Conservation (phyloP, 345 rosid species). For the Acer yangbiense region DNA sequence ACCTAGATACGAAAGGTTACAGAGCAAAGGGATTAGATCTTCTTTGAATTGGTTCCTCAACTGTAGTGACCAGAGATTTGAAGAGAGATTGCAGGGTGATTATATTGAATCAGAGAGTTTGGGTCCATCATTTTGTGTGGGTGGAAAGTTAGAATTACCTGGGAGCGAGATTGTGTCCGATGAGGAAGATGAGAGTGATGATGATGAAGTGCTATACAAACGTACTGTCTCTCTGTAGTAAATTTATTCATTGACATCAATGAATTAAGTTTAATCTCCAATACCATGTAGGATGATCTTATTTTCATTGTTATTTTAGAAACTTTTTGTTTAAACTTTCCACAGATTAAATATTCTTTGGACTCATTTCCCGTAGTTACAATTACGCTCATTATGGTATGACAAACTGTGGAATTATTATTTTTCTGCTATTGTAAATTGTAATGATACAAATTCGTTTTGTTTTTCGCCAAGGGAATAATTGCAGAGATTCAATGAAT, state of each 20-base stretch:
- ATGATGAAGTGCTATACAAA: conserved; percentile 67
- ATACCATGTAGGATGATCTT: neutral
- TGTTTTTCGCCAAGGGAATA: neutral
- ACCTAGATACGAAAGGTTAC: conserved; percentile 76
- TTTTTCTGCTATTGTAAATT: neutral
- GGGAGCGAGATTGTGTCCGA: conserved; percentile 67
- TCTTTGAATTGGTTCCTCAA: conserved; percentile 89
- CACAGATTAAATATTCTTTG: neutral
- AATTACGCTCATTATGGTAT: neutral
- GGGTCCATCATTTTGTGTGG: conserved; percentile 71
- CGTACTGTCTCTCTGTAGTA: conserved; percentile 53
- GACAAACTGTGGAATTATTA: neutral
- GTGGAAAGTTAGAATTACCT: conserved; percentile 82
- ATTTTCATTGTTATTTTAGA: neutral
- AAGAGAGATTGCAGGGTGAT: conserved; percentile 72
- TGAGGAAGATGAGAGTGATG: conserved; percentile 77
- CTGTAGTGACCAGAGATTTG: conserved; percentile 93
- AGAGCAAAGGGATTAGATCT: conserved; percentile 71
- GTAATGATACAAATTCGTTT: neutral
- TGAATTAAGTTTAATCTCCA: neutral
- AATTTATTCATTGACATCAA: neutral
- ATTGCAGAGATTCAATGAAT: neutral
- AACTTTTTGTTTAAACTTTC: neutral
- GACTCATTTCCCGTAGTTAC: neutral
- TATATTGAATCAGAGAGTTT: conserved; percentile 65